A percentile compares a stretch with the other conserved stretches of the same genome.
Conservation (phyloP, 495 filamentous ascomycete genomes). For the Cercophora scortea region DNA sequence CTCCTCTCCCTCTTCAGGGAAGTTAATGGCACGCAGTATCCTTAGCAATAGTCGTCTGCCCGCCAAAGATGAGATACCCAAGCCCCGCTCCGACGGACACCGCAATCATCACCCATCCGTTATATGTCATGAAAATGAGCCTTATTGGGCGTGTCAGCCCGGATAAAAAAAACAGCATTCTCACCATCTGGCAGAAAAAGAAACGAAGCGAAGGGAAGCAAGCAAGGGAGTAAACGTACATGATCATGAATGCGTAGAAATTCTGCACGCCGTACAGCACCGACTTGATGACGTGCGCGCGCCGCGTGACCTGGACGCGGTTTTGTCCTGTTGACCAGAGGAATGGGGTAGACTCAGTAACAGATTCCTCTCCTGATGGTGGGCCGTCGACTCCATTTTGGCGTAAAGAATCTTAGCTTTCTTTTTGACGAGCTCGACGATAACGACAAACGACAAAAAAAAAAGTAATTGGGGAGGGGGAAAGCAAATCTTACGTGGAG, state of each 20-base stretch:
- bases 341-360: slow-evolving; percentile 49
- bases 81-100: slow-evolving; percentile 84
- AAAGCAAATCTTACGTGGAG: slow-evolving; percentile 47
- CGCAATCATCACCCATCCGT: slow-evolving; percentile 91
- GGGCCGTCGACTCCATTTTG: neutral
- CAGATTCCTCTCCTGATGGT: slow-evolving; percentile 32
- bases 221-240: slow-evolving; percentile 56
- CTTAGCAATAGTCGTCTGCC: slow-evolving; percentile 61
- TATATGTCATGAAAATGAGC: slow-evolving; percentile 99
- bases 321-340: slow-evolving; percentile 42
- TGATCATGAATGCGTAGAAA: slow-evolving; percentile 99
- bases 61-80: slow-evolving; percentile 78
- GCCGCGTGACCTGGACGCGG: slow-evolving; percentile 44
- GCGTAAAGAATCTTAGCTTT: neutral
- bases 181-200: neutral
- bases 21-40: slow-evolving; percentile 80
- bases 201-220: neutral
- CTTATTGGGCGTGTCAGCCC: slow-evolving; percentile 35
- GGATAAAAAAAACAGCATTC: neutral
- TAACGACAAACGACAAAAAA: neutral
- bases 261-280: slow-evolving; percentile 86
- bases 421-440: neutral
- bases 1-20: no score
- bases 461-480: slow-evolving; percentile 1
- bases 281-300: slow-evolving; percentile 69